These are phyloP conservation scores for Geotrichum restrictum DNA, from an alignment of 1,139 yeast genomes.

Conservation along the genomic window DNA sequence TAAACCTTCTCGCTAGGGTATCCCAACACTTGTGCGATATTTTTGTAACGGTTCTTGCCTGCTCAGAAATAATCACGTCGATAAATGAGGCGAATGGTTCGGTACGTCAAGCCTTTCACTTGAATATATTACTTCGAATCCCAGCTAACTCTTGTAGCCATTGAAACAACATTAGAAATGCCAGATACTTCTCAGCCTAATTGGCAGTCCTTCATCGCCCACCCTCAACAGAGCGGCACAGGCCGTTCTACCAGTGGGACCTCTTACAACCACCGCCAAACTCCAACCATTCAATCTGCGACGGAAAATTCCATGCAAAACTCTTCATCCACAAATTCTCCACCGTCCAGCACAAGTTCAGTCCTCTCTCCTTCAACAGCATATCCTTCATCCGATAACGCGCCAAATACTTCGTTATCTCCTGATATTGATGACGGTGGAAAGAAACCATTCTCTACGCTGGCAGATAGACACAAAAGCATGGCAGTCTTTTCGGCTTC, in stretches of 20 bases:
- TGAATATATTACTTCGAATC: background rate
- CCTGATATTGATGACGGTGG: background rate
- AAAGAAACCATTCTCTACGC: slow-evolving; percentile 3
- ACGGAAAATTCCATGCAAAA: background rate
- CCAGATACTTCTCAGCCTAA: slow-evolving; percentile 13
- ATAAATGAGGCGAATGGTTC: slow-evolving; percentile 9
- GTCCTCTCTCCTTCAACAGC: background rate
- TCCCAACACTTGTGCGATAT: background rate
- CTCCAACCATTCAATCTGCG: background rate
- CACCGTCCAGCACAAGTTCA: background rate
- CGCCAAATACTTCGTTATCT: background rate
- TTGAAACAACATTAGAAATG: background rate
- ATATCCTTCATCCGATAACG: background rate
- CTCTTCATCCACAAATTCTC: background rate
- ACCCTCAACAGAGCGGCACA: slow-evolving; percentile 2
- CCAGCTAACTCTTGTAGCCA: background rate
- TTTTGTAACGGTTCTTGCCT: too few species aligned
- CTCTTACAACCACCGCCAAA: background rate
- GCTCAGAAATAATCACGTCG: too few species aligned
- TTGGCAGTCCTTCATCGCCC: slow-evolving; percentile 17
- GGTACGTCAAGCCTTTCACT: background rate
- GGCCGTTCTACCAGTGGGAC: background rate
- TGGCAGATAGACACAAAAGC: slow-evolving; percentile 19
- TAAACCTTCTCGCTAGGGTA: background rate
- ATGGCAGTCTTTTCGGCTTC: slow-evolving; percentile 14